Base-by-base conservation (phyloP, 1,284 basidiomycete species). In the Boletus albobrunnescens region DNA sequence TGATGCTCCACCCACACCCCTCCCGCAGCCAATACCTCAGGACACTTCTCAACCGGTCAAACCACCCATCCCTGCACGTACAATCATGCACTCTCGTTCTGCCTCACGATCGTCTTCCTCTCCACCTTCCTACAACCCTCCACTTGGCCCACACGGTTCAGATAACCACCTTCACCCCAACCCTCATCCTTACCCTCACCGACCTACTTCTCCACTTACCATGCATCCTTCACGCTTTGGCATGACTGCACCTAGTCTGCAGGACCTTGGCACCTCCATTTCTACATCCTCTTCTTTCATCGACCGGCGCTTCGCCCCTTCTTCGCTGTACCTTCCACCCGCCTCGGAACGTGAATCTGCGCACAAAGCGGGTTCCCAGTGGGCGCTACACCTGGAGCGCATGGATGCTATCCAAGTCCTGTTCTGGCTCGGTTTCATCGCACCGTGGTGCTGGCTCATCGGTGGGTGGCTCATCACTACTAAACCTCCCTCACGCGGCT, bases 391-490 rank as follows among this genome's bases (percentile, higher is more conserved):
- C 54, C 20, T 64, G 61, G 55, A 65, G 41, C 46, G 54, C 33
- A 17, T 61, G 37, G 28, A 79, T 3, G 74, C 76, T 3, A 72
- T 81, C 16, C 76, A 76, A 58, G 73, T 81, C 57, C 67, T 84
- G 11, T 87, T 87, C 66, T 87, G 81, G 80, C 51, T 81, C 0
- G 84, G 84, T 1, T 87, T 87, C 54, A 47, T 84, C 33, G 76
- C 65, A 66, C 84, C 61, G 44, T 85, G 65, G 73, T 87, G 60
- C 56, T 87, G 84, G 84, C 72, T 87, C 30, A 71, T 87, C 13
- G 84, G 84, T 0, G 84, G 84, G 3, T 87, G 84, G 84, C 75
- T 83, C 54, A 71, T 83, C 50, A 28, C 57, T 0, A 9, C 45
- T 23, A 49, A 51, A 12, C 16, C 47, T 14, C 40, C 45, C 12